Percentiles rank a stretch among this genome's conserved stretches.
Conservation (phyloP, 1,139 yeast species). For the Suhomyces bolitotheri region DNA sequence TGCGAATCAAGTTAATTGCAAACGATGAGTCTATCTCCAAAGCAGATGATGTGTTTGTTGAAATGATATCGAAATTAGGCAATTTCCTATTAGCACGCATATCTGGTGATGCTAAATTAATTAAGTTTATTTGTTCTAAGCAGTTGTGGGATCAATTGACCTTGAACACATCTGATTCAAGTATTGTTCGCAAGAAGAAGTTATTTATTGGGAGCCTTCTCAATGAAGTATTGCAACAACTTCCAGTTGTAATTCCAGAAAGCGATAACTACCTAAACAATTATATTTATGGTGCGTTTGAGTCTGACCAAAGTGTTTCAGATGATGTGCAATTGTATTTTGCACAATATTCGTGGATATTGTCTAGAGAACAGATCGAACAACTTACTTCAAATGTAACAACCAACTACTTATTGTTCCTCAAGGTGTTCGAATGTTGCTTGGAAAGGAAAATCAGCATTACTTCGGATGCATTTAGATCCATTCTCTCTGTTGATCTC, state of each 20-base stretch:
- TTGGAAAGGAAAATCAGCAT: constrained; percentile 12
- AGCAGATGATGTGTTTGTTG: constrained; percentile 19
- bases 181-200: constrained; percentile 14
- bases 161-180: constrained; percentile 5
- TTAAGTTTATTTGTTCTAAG: constrained; percentile 21
- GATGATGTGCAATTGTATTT: constrained; percentile 16
- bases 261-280: constrained; percentile 9
- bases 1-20: constrained; percentile 34
- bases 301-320: not conserved
- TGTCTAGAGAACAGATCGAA: constrained; percentile 21
- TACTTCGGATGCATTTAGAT: constrained; percentile 6
- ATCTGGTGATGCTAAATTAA: constrained; percentile 15
- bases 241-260: constrained; percentile 17
- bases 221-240: constrained; percentile 40
- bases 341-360: constrained; percentile 26
- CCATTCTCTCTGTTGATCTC: constrained; percentile 6
- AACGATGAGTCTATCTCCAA: constrained; percentile 17
- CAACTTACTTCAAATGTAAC: constrained; percentile 4
- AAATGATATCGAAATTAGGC: constrained; percentile 38
- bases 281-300: constrained; percentile 12
- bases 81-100: constrained; percentile 33
- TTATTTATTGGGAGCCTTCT: constrained; percentile 32
- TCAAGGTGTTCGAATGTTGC: constrained; percentile 9
- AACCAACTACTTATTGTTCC: constrained; percentile 8
- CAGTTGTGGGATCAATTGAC: constrained; percentile 20